These are phyloP conservation scores for Gossypium stocksii DNA, from an alignment of 345 rosid species.

Conservation along the genomic window DNA sequence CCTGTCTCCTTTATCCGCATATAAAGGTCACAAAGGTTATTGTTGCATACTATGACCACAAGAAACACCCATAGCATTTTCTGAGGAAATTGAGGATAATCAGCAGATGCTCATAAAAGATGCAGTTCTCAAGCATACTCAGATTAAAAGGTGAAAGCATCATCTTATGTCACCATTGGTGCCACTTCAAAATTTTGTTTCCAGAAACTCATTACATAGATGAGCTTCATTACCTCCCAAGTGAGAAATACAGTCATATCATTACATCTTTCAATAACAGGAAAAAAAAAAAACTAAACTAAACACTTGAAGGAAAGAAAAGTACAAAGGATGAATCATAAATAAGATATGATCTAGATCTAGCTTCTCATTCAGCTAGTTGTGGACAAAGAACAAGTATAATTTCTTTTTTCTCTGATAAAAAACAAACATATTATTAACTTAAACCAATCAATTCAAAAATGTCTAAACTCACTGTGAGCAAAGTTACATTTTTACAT, in stretches of 20 bases:
- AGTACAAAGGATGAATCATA: background rate
- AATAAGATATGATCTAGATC: background rate
- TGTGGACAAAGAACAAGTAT: background rate
- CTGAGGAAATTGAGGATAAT: background rate
- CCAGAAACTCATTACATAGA: background rate
- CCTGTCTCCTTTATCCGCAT: background rate
- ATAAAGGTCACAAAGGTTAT: background rate
- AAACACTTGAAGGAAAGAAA: background rate
- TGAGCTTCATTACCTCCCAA: background rate
- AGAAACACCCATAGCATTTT: background rate
- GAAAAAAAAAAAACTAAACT: background rate
- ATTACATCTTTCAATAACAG: background rate
- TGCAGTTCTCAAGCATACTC: background rate
- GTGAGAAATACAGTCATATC: background rate
- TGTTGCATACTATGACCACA: background rate
- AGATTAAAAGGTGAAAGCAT: background rate
- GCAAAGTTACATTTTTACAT: slow-evolving; percentile 1
- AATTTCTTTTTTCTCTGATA: background rate
- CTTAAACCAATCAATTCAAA: background rate
- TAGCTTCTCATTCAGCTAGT: background rate
- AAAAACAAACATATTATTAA: background rate
- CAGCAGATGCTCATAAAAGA: background rate
- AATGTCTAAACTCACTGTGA: background rate
- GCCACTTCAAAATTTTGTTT: background rate
- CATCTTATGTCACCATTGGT: background rate